A percentile compares a stretch with the other conserved stretches of the same genome.
phyloP scores from a whole-genome alignment of 116 monocot species.

The Phalaenopsis hybrid region DNA sequence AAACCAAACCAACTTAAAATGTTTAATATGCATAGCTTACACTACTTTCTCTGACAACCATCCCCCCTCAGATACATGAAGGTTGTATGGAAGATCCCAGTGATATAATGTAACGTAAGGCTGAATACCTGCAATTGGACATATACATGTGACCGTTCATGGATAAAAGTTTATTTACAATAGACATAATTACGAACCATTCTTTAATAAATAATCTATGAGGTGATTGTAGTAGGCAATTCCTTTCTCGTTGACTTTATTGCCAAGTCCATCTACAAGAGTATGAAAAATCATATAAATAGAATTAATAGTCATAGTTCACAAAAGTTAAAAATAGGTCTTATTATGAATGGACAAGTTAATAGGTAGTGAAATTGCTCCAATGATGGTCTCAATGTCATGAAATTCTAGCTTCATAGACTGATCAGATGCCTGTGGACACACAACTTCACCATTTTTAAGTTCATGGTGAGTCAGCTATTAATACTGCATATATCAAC shows the following conservation, averaged over 20 bases:
- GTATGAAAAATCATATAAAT: constrained; percentile 6
- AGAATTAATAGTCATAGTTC: not conserved
- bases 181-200: constrained; percentile 40
- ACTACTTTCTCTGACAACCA: constrained; percentile 83
- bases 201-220: constrained; percentile 76
- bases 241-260: constrained; percentile 63
- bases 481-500: no score
- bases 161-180: constrained; percentile 12
- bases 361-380: no score
- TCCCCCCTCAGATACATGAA: constrained; percentile 61
- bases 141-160: constrained; percentile 2
- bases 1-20: not conserved
- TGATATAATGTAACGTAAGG: constrained; percentile 92
- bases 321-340: not conserved
- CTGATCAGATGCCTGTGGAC: no score
- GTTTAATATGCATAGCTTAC: constrained; percentile 31
- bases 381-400: no score
- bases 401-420: no score
- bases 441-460: no score
- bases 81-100: constrained; percentile 88
- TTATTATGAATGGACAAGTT: no score
- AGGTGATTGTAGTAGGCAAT: constrained; percentile 86
- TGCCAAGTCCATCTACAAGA: constrained; percentile 80
- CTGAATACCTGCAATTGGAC: constrained; percentile 58
- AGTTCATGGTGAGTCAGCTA: no score